phyloP scores from a whole-genome alignment of 73 alveolate species.

The Tetrahymena thermophila region DNA sequence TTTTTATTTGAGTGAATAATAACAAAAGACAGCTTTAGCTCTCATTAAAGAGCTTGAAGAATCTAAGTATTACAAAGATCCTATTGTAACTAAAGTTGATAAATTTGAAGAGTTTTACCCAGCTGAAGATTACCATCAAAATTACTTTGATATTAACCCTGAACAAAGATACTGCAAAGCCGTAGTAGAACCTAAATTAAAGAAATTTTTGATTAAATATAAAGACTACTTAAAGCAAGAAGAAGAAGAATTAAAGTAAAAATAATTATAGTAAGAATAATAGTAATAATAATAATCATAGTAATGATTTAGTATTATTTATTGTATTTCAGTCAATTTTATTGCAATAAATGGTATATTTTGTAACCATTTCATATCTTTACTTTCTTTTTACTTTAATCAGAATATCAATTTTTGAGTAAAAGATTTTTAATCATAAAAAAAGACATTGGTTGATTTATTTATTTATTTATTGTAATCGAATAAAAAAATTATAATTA shows the following conservation, averaged over 20 bases:
- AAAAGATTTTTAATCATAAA: too few species aligned
- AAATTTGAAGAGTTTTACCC: background rate
- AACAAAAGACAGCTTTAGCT: background rate
- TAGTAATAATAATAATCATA: background rate
- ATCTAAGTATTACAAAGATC: conserved; percentile 4
- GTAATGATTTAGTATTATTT: background rate
- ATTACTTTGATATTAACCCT: conserved; percentile 3
- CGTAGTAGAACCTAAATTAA: conserved; percentile 28
- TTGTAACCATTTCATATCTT: too few species aligned
- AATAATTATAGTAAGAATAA: background rate
- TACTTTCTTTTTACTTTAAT: too few species aligned
- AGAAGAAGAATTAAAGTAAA: background rate
- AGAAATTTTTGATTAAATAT: conserved; percentile 18
- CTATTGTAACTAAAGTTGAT: conserved; percentile 21
- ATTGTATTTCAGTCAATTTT: too few species aligned
- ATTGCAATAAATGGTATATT: too few species aligned
- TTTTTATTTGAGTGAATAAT: conserved; percentile 9
- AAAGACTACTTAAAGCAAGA: background rate
- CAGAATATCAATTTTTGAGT: too few species aligned
- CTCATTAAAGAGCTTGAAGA: conserved; percentile 18
- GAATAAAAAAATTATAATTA: too few species aligned
- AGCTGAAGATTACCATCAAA: conserved; percentile 25
- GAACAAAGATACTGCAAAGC: conserved; percentile 29
- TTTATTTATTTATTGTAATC: too few species aligned
- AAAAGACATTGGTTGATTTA: too few species aligned